Percentiles rank a stretch among this genome's conserved stretches.
phyloP scores from a whole-genome alignment of 345 rosid genomes.

The Eucalyptus cloeziana region DNA sequence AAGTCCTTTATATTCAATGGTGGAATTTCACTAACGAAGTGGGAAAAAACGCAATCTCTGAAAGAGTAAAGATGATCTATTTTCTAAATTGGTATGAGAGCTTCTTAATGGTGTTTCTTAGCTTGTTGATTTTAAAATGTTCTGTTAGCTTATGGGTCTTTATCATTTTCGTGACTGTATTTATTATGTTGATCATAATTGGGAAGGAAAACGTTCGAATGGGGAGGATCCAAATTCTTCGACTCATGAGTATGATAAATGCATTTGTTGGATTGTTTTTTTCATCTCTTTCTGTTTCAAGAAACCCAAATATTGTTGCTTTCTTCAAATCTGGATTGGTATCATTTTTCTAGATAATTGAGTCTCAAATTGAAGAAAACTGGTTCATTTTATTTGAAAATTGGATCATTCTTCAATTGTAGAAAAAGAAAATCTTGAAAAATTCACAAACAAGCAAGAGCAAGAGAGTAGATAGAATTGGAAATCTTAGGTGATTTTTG shows the following conservation, averaged over 20 bases:
- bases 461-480: background rate
- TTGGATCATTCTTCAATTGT: background rate
- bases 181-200: background rate
- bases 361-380: background rate
- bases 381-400: background rate
- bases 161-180: background rate
- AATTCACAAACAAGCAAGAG: background rate
- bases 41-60: too few relatives aligned
- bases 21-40: background rate
- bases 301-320: background rate
- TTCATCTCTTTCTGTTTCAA: background rate
- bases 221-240: background rate
- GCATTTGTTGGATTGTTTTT: background rate
- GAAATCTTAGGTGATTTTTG: background rate
- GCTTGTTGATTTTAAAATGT: background rate
- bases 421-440: background rate
- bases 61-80: background rate
- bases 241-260: background rate
- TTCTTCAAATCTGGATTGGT: background rate
- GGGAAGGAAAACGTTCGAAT: background rate
- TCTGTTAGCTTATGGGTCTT: background rate
- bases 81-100: background rate
- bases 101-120: background rate
- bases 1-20: background rate
- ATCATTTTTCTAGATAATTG: background rate